phyloP scores from a whole-genome alignment of 1,139 yeast genomes.

The Kodamaea sp. region DNA sequence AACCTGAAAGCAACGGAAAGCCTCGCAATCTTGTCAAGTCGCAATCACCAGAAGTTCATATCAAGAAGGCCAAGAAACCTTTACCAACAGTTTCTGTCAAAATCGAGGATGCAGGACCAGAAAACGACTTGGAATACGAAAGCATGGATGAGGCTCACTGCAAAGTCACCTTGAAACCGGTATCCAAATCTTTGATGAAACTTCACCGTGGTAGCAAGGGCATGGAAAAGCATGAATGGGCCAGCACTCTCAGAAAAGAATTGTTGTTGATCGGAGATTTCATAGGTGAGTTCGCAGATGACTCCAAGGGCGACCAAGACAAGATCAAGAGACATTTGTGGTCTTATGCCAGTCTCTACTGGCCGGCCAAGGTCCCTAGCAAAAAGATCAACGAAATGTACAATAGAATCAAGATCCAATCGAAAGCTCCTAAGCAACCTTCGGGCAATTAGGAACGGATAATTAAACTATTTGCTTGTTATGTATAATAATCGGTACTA shows the following conservation, averaged over 20 bases:
- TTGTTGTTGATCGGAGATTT: constrained; percentile 78
- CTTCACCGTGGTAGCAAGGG: constrained; percentile 82
- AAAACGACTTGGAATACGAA: constrained; percentile 63
- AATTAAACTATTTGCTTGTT: too few relatives aligned
- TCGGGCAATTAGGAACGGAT: constrained; percentile 2
- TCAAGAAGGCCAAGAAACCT: constrained; percentile 14
- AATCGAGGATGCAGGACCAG: constrained; percentile 18
- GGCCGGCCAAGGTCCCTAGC: constrained; percentile 94
- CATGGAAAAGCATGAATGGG: constrained; percentile 84
- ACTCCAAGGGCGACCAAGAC: constrained; percentile 16
- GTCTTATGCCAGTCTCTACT: constrained; percentile 86
- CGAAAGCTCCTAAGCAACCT: constrained; percentile 9
- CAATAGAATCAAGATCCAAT: constrained; percentile 49
- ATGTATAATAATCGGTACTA: too few relatives aligned
- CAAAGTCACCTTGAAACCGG: constrained; percentile 66
- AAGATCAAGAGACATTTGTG: constrained; percentile 70
- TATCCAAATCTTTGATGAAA: constrained; percentile 69
- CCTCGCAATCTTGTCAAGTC: constrained; percentile 14
- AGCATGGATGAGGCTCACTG: constrained; percentile 82
- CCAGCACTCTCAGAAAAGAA: constrained; percentile 69
- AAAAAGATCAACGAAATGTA: constrained; percentile 84
- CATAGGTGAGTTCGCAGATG: constrained; percentile 31
- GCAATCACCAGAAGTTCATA: constrained; percentile 20
- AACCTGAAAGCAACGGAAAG: constrained; percentile 8
- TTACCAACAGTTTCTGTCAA: constrained; percentile 5